A percentile compares a stretch with the other conserved stretches of the same genome.
Evolutionary conservation across 805 yeast species (phyloP).

Genomic region (Brettanomyces sp.): DNA sequence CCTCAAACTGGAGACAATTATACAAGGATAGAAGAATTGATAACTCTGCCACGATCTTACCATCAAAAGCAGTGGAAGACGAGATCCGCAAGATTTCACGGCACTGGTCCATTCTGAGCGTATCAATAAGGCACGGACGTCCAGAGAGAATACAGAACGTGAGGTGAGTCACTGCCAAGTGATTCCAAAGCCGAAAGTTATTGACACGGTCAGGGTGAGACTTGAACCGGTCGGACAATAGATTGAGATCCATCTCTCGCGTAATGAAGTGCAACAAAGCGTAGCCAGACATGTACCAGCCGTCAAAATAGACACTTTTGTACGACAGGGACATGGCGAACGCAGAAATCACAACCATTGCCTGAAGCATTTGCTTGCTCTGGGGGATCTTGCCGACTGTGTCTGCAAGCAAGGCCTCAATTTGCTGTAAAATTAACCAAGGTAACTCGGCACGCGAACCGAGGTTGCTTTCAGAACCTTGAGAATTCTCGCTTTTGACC

Average conservation of each 20-base stretch:
- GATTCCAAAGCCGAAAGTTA: slow-evolving; percentile 60
- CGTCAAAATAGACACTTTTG: slow-evolving; percentile 45
- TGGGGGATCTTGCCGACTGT: slow-evolving; percentile 35
- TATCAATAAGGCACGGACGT: slow-evolving; percentile 58
- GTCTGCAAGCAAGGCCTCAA: slow-evolving; percentile 36
- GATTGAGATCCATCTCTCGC: slow-evolving; percentile 29
- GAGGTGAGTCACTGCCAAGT: slow-evolving; percentile 54
- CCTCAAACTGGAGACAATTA: slow-evolving; percentile 41
- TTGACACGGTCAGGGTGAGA: slow-evolving; percentile 26
- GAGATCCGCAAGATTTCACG: slow-evolving; percentile 48
- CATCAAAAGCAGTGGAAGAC: slow-evolving; percentile 63
- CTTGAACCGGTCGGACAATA: slow-evolving; percentile 16
- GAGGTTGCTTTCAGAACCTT: too few relatives aligned
- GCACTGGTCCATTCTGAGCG: slow-evolving; percentile 48
- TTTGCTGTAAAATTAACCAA: slow-evolving; percentile 32
- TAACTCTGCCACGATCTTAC: slow-evolving; percentile 65
- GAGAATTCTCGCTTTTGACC: background rate
- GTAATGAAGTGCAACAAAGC: slow-evolving; percentile 57
- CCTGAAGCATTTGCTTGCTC: slow-evolving; percentile 46
- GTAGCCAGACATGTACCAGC: slow-evolving; percentile 58
- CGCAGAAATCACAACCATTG: slow-evolving; percentile 50
- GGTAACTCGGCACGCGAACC: background rate
- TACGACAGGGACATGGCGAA: slow-evolving; percentile 51
- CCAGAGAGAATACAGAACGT: slow-evolving; percentile 57
- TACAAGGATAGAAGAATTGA: slow-evolving; percentile 49